Evolutionary conservation across 2,329 filamentous ascomycete genomes (phyloP).

Genomic region (Penicillium sp.): DNA sequence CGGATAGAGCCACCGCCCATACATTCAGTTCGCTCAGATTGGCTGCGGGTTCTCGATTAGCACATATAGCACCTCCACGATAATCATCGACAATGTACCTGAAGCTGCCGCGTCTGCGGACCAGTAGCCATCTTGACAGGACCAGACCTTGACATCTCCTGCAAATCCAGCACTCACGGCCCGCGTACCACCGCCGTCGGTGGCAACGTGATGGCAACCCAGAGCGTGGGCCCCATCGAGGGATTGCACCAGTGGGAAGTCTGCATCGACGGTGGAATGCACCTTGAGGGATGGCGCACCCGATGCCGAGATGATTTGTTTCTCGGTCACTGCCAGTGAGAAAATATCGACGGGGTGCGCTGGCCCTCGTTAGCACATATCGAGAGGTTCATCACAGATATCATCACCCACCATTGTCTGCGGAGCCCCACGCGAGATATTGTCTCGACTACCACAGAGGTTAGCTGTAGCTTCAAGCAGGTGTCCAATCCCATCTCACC

Average conservation of each 20-base stretch:
- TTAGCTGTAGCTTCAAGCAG: constrained; percentile 10
- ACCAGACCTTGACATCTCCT: constrained; percentile 85
- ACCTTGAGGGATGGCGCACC: constrained; percentile 80
- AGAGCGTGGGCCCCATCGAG: constrained; percentile 78
- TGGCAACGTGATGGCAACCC: constrained; percentile 85
- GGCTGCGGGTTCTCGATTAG: constrained; percentile 13
- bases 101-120: constrained; percentile 50
- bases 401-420: constrained; percentile 69
- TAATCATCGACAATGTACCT: constrained; percentile 28
- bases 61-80: background rate
- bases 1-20: constrained; percentile 85
- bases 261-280: constrained; percentile 68
- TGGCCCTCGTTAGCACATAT: constrained; percentile 41
- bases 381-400: constrained; percentile 22
- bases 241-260: constrained; percentile 76
- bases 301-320: constrained; percentile 75
- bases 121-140: constrained; percentile 56
- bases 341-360: constrained; percentile 85
- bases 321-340: constrained; percentile 72
- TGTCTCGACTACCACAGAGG: constrained; percentile 75
- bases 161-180: constrained; percentile 86
- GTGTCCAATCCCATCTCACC: constrained; percentile 14
- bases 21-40: constrained; percentile 59
- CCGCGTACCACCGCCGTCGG: constrained; percentile 64
- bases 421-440: constrained; percentile 89